Evolutionary conservation across 768 basidiomycete genomes (phyloP).

Genomic region (Mycena belliarum): DNA sequence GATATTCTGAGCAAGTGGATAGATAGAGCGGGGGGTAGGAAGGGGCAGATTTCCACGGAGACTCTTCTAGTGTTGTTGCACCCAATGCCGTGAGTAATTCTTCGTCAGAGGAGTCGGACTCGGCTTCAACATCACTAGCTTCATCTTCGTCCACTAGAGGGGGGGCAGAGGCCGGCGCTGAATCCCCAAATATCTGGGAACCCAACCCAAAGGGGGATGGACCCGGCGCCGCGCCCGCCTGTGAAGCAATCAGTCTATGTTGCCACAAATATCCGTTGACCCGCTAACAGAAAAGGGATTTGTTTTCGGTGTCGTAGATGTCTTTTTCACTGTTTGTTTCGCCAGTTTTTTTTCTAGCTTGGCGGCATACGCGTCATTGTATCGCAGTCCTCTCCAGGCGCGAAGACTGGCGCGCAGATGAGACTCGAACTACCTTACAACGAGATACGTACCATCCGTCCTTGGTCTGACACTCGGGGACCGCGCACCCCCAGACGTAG

Average conservation of each 20-base stretch:
- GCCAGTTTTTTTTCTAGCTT: slow-evolving; percentile 63
- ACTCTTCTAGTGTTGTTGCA: slow-evolving; percentile 52
- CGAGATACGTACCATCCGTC: slow-evolving; percentile 65
- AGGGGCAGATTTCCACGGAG: slow-evolving; percentile 68
- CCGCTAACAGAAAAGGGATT: slow-evolving; percentile 85
- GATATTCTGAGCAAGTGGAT: slow-evolving; percentile 72
- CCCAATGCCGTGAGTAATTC: slow-evolving; percentile 62
- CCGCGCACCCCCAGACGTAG: slow-evolving; percentile 84
- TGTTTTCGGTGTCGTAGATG: slow-evolving; percentile 29
- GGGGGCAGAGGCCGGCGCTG: slow-evolving; percentile 21
- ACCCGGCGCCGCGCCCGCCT: slow-evolving; percentile 26
- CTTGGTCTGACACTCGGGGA: slow-evolving; percentile 69
- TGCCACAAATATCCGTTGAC: too few species aligned
- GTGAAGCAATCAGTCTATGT: slow-evolving; percentile 22
- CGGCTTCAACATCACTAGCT: slow-evolving; percentile 38
- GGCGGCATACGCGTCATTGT: slow-evolving; percentile 72
- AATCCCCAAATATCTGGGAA: slow-evolving; percentile 63
- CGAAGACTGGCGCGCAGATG: slow-evolving; percentile 57
- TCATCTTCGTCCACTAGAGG: slow-evolving; percentile 26
- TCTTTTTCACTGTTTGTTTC: slow-evolving; percentile 34
- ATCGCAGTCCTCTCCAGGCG: slow-evolving; percentile 76
- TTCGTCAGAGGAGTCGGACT: slow-evolving; percentile 32
- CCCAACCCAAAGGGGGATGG: slow-evolving; percentile 55
- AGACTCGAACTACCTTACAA: slow-evolving; percentile 17
- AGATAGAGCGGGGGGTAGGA: slow-evolving; percentile 71